phyloP scores from a whole-genome alignment of 2,329 filamentous ascomycete species.

The Keithomyces neogunnii region DNA sequence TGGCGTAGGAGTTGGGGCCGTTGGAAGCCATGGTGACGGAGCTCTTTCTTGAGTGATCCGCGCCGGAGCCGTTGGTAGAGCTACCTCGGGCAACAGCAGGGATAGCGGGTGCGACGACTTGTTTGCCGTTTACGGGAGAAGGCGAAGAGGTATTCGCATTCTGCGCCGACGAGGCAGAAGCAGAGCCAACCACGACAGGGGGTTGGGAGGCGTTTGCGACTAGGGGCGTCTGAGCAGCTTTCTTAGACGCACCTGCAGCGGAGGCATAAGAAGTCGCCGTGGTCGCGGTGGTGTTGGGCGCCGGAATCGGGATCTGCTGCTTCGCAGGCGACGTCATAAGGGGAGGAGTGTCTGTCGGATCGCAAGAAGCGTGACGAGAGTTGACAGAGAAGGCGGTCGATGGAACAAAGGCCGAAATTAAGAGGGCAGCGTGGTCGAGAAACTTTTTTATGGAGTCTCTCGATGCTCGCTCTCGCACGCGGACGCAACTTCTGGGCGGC shows the following conservation, averaged over 20 bases:
- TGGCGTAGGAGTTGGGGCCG: conserved; percentile 64
- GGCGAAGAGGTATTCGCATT: conserved; percentile 58
- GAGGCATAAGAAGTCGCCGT: conserved; percentile 59
- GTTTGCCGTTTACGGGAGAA: conserved; percentile 80
- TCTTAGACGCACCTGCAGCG: conserved; percentile 55
- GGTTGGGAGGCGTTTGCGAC: conserved; percentile 48
- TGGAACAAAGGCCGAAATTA: neutral
- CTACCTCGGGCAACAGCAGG: conserved; percentile 58
- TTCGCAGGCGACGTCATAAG: conserved; percentile 55
- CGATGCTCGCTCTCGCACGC: conserved; percentile 5
- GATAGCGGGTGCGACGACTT: conserved; percentile 60
- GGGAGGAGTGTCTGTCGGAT: conserved; percentile 11
- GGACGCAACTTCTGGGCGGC: conserved; percentile 7
- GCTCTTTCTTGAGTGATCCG: conserved; percentile 74
- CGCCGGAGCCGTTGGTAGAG: conserved; percentile 58
- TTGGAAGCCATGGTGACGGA: conserved; percentile 88
- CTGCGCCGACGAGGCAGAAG: conserved; percentile 39
- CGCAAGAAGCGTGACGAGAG: neutral
- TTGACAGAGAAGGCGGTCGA: conserved; percentile 1
- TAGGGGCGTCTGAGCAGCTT: conserved; percentile 51
- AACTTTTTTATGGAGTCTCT: conserved; percentile 3
- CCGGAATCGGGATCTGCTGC: conserved; percentile 45
- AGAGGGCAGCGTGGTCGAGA: conserved; percentile 8
- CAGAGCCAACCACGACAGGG: conserved; percentile 47
- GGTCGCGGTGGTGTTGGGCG: conserved; percentile 48